A percentile compares a stretch with the other conserved stretches of the same genome.
These are phyloP conservation scores for Dipteronia dyeriana DNA, from an alignment of 345 rosid genomes.

Conservation along the genomic window DNA sequence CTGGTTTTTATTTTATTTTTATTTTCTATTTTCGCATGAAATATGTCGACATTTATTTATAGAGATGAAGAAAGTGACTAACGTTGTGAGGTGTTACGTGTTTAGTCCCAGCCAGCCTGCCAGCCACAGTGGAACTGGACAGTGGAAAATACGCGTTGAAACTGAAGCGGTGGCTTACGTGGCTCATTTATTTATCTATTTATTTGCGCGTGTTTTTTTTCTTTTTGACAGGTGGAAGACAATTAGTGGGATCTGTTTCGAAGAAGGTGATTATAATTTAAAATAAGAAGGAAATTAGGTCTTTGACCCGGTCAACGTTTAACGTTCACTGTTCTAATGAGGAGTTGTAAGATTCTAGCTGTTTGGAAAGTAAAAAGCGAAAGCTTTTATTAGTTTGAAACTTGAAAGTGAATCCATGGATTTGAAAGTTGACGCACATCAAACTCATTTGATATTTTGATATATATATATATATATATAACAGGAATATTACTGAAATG, in stretches of 20 bases:
- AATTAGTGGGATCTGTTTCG: too few relatives aligned
- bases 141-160: not conserved
- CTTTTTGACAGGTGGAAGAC: too few relatives aligned
- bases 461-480: too few relatives aligned
- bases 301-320: slow-evolving; percentile 1
- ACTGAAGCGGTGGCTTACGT: not conserved
- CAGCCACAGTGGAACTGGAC: not conserved
- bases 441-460: too few relatives aligned
- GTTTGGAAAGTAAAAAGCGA: too few relatives aligned
- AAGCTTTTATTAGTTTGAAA: too few relatives aligned
- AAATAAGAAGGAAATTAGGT: not conserved
- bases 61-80: not conserved
- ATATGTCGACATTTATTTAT: not conserved
- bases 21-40: not conserved
- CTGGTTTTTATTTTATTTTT: not conserved
- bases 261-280: not conserved
- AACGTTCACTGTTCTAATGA: too few relatives aligned
- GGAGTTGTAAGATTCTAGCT: too few relatives aligned
- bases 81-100: not conserved
- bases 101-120: not conserved
- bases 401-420: too few relatives aligned
- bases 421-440: too few relatives aligned
- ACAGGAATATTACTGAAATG: too few relatives aligned
- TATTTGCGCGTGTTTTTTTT: not conserved
- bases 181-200: too few relatives aligned